These are phyloP conservation scores for Clavispora phyllophila DNA, from an alignment of 805 yeast species.

Conservation along the genomic window DNA sequence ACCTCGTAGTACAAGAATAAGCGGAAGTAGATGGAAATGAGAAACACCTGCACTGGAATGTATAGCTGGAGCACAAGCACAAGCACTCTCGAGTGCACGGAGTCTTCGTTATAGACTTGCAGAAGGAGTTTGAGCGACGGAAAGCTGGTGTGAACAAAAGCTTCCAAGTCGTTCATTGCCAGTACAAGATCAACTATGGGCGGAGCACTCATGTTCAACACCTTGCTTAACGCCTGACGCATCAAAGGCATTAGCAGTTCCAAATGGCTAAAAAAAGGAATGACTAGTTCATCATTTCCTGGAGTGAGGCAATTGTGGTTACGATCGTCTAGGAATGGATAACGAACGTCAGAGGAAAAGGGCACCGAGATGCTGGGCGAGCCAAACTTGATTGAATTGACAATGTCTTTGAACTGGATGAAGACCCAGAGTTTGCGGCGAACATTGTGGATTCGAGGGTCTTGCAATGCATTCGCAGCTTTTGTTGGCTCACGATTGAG, in stretches of 20 bases:
- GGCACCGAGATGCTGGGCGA: slow-evolving; percentile 5
- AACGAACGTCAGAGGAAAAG: slow-evolving; percentile 8
- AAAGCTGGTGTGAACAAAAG: background rate
- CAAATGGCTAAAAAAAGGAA: slow-evolving; percentile 1
- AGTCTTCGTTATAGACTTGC: slow-evolving; percentile 2
- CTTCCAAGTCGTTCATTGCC: slow-evolving; percentile 10
- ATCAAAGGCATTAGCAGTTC: slow-evolving; percentile 3
- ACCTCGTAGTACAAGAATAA: slow-evolving; percentile 14
- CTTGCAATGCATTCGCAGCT: slow-evolving; percentile 4
- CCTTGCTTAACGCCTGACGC: slow-evolving; percentile 2
- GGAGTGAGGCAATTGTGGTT: slow-evolving; percentile 5
- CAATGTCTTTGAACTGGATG: slow-evolving; percentile 9
- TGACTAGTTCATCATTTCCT: slow-evolving; percentile 3
- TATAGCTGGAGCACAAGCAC: slow-evolving; percentile 4
- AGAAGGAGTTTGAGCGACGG: slow-evolving; percentile 4
- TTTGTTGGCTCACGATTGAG: slow-evolving; percentile 14
- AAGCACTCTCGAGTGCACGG: background rate
- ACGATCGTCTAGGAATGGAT: slow-evolving; percentile 3
- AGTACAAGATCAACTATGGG: slow-evolving; percentile 5
- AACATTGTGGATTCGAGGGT: slow-evolving; percentile 8
- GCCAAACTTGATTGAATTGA: slow-evolving; percentile 12
- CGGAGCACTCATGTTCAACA: slow-evolving; percentile 3
- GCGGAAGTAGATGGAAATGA: slow-evolving; percentile 10
- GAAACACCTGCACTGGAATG: slow-evolving; percentile 8
- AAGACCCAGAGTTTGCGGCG: slow-evolving; percentile 15